Conservation (phyloP, 73 alveolate genomes). For the Urostyla sp. region DNA sequence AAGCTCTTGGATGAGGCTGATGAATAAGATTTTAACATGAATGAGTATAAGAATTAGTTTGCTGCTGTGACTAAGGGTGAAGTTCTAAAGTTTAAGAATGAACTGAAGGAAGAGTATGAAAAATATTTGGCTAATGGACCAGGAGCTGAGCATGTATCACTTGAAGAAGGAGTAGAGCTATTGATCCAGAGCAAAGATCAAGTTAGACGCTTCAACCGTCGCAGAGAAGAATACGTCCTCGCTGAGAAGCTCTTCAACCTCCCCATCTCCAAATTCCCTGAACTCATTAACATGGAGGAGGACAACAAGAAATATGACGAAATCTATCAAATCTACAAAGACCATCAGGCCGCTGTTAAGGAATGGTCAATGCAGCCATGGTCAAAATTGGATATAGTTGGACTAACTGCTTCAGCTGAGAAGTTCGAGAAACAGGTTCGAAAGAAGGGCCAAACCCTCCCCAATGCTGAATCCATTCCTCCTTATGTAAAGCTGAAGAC, state of each 20-base stretch:
- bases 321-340: conserved; percentile 91
- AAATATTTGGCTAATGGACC: conserved; percentile 95
- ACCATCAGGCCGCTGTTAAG: conserved; percentile 85
- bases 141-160: conserved; percentile 87
- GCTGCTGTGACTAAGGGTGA: conserved; percentile 96
- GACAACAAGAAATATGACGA: conserved; percentile 90
- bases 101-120: conserved; percentile 86
- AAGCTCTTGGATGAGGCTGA: conserved; percentile 95
- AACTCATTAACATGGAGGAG: conserved; percentile 95
- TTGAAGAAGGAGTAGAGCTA: conserved; percentile 92
- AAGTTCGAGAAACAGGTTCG: conserved; percentile 86
- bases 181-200: conserved; percentile 83
- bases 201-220: conserved; percentile 85
- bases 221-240: conserved; percentile 95
- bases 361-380: conserved; percentile 97
- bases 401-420: conserved; percentile 90
- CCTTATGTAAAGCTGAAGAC: conserved; percentile 82
- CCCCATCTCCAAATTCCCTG: conserved; percentile 96
- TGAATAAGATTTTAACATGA: conserved; percentile 92
- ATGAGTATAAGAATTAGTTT: conserved; percentile 89
- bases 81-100: conserved; percentile 87
- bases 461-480: conserved; percentile 65
- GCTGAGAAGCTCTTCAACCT: conserved; percentile 96
- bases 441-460: conserved; percentile 63
- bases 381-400: conserved; percentile 92